Evolutionary conservation across 179 eudicot species (phyloP).

Genomic region (Silene coronaria): DNA sequence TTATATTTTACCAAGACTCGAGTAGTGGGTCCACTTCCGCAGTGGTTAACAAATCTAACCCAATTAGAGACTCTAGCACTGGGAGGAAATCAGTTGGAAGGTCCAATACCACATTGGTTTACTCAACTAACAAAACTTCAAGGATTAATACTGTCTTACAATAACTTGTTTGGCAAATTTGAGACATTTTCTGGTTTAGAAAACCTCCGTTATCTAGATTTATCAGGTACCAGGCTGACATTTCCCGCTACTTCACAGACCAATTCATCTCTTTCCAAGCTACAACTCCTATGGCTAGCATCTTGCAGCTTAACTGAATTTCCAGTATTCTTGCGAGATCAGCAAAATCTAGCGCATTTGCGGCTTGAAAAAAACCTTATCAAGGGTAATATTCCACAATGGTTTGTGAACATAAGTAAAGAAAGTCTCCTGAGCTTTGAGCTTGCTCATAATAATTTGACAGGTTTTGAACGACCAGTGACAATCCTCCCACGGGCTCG

Average conservation of each 20-base stretch:
- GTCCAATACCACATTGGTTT: constrained; percentile 19
- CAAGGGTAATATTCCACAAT: constrained; percentile 21
- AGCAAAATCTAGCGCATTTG: constrained; percentile 3
- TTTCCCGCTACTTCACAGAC: not conserved
- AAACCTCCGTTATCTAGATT: not conserved
- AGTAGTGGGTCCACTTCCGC: constrained; percentile 11
- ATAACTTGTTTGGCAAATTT: not conserved
- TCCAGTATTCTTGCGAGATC: constrained; percentile 24
- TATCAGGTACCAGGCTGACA: not conserved
- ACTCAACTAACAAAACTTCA: constrained; percentile 13
- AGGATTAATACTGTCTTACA: not conserved
- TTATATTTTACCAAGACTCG: constrained; percentile 13
- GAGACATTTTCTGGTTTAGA: not conserved
- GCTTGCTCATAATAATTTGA: constrained; percentile 17
- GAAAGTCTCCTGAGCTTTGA: constrained; percentile 10
- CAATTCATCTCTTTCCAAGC: constrained; percentile 14
- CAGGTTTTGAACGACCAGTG: constrained; percentile 19
- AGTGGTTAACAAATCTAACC: constrained; percentile 16
- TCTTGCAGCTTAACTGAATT: constrained; percentile 26
- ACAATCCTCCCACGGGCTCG: constrained; percentile 20
- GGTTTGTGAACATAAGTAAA: constrained; percentile 19
- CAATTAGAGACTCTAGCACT: not conserved
- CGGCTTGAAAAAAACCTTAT: constrained; percentile 9
- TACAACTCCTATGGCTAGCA: not conserved
- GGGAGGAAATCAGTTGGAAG: constrained; percentile 10